Conservation (phyloP, 108 stramenopile genomes). For the Skeletonema costatum region DNA sequence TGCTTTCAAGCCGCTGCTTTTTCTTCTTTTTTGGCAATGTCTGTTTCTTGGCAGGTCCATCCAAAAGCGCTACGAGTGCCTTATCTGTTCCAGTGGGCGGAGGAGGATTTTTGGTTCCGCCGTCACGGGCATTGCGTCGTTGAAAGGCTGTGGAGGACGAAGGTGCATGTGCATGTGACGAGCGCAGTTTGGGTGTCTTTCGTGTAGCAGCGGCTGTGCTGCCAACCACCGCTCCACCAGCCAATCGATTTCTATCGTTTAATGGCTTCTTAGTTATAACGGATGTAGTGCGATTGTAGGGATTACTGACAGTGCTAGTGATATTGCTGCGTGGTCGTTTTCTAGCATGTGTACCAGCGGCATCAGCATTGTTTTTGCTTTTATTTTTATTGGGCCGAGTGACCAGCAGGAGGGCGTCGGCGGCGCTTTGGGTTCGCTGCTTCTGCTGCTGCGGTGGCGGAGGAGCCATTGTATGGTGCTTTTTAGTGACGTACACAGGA, state of each 20-base stretch:
- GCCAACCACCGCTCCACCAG: not conserved
- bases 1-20: not conserved
- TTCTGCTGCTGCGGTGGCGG: not conserved
- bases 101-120: not conserved
- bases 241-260: not conserved
- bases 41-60: conserved; percentile 1
- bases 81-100: conserved; percentile 11
- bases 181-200: not conserved
- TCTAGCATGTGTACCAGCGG: not conserved
- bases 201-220: not conserved
- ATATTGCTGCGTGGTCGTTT: not conserved
- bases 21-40: not conserved
- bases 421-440: not conserved
- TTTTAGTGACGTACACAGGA: not conserved
- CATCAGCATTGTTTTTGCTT: not conserved
- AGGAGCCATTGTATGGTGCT: not conserved
- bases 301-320: not conserved
- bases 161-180: not conserved
- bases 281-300: not conserved
- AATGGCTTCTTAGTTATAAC: not conserved
- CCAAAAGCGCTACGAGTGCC: conserved; percentile 5
- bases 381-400: not conserved
- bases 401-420: not conserved
- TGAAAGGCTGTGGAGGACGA: not conserved
- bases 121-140: conserved; percentile 9